Evolutionary conservation across 1,284 basidiomycete species (phyloP), one percentile per base, ranked within the genome.

Genomic region (Paramarasmius palmivorus): DNA sequence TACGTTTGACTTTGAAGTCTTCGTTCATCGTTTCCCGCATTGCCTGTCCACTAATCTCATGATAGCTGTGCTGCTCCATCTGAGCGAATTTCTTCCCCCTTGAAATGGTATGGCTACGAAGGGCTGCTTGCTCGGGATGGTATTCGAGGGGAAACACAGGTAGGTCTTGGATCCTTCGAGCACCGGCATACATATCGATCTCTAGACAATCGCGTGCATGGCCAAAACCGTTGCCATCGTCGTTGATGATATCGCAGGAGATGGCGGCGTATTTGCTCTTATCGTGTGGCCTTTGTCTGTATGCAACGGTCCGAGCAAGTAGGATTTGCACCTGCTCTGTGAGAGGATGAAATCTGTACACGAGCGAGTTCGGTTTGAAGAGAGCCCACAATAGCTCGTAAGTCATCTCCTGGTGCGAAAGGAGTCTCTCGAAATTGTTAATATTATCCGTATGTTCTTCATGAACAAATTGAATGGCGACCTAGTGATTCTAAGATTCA

Each of bases 341-440:
- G 38, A 44, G 36, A 1, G 45, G 19, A 50, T 67, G 61, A n/a
- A 45, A 61, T 20, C 54, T 48, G 53, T 63, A 65, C 5, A 65
- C 57, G n/a, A 61, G 54, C 1, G 55, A 50, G 49, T 67, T 68
- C 9, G 67, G 65, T 4, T 40, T 50, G 56, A 68, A 63, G 3
- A 70, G 49, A 3, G 60, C 59, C 66, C 67, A 68, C 3, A 70
- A 61, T 17, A 65, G 59, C 14, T 64, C 59, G 52, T 54, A 68
- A 2, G 64, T 60, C 26, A 68, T 66, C 29, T 60, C 50, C 2
- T 56, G 36, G 32, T 61, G 52, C 1, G 53, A n/a, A 9, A 50
- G 53, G 35, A 64, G 44, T 12, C 34, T 25, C 12, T 53, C 36
- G n/a, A 62, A 41, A 22, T 61, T 57, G 7, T 35, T 26, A 6